Percentiles rank a stretch among this genome's conserved stretches.
phyloP scores from a whole-genome alignment of 108 stramenopile species.

The Bacterosira constricta region DNA sequence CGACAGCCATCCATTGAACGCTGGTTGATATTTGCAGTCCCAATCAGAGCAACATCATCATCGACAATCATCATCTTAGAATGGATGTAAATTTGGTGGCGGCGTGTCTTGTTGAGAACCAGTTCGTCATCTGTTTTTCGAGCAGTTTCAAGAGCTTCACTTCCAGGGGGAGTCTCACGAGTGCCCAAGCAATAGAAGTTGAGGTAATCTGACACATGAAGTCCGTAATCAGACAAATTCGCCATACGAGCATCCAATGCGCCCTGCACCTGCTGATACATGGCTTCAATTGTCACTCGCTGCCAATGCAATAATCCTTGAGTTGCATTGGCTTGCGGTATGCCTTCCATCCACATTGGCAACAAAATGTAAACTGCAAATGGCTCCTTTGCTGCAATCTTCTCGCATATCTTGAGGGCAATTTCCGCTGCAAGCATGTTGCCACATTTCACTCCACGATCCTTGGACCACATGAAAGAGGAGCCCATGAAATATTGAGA shows the following conservation, averaged over 20 bases:
- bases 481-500: slow-evolving; percentile 60
- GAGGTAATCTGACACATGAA: slow-evolving; percentile 53
- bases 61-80: slow-evolving; percentile 77
- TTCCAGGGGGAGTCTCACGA: slow-evolving; percentile 42
- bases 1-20: slow-evolving; percentile 61
- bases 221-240: slow-evolving; percentile 32
- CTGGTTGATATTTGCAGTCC: slow-evolving; percentile 72
- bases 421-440: slow-evolving; percentile 70
- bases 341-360: slow-evolving; percentile 68
- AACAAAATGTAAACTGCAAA: slow-evolving; percentile 68
- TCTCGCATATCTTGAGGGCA: slow-evolving; percentile 61
- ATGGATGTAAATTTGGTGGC: slow-evolving; percentile 70
- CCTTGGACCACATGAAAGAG: slow-evolving; percentile 50
- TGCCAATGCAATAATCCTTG: slow-evolving; percentile 58
- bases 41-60: slow-evolving; percentile 64
- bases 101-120: slow-evolving; percentile 37
- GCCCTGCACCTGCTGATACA: slow-evolving; percentile 48
- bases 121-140: slow-evolving; percentile 42
- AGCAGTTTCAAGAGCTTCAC: slow-evolving; percentile 26
- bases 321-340: slow-evolving; percentile 43
- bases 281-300: slow-evolving; percentile 51
- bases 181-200: slow-evolving; percentile 55
- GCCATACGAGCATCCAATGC: slow-evolving; percentile 38
- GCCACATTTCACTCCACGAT: slow-evolving; percentile 44
- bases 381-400: slow-evolving; percentile 57